Evolutionary conservation across 306 rosid genomes (phyloP).

Genomic region (Chamaecrista fasciculata): DNA sequence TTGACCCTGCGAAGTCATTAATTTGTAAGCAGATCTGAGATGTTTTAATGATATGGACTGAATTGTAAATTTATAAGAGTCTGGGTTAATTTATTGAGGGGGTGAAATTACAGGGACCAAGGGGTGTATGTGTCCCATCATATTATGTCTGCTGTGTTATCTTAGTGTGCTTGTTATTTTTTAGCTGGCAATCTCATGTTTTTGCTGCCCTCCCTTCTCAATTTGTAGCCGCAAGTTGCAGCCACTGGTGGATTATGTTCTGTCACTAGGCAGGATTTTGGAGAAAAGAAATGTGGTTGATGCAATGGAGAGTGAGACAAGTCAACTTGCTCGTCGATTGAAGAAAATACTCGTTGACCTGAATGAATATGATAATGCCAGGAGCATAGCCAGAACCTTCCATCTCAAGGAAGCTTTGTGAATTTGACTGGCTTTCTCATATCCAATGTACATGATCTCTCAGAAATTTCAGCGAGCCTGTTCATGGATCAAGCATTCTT

Average conservation of each 20-base stretch:
- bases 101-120: background rate
- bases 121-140: background rate
- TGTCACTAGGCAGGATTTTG: conserved; percentile 61
- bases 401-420: conserved; percentile 86
- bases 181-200: conserved; percentile 22
- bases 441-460: conserved; percentile 21
- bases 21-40: background rate
- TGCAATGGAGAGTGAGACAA: conserved; percentile 48
- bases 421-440: conserved; percentile 28
- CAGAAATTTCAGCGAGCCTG: background rate
- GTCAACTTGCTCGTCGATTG: conserved; percentile 75
- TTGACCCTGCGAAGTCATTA: background rate
- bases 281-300: conserved; percentile 60
- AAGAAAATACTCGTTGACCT: conserved; percentile 92
- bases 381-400: conserved; percentile 72
- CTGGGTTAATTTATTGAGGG: background rate
- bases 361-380: conserved; percentile 80
- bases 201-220: background rate
- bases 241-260: conserved; percentile 70
- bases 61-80: background rate
- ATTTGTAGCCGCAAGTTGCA: conserved; percentile 71
- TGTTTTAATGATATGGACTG: background rate
- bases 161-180: conserved; percentile 20
- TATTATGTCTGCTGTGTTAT: background rate
- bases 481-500: conserved; percentile 17